These are phyloP conservation scores for Exobasidium cylindrosporum DNA, from an alignment of 1,284 basidiomycete genomes.

Conservation along the genomic window DNA sequence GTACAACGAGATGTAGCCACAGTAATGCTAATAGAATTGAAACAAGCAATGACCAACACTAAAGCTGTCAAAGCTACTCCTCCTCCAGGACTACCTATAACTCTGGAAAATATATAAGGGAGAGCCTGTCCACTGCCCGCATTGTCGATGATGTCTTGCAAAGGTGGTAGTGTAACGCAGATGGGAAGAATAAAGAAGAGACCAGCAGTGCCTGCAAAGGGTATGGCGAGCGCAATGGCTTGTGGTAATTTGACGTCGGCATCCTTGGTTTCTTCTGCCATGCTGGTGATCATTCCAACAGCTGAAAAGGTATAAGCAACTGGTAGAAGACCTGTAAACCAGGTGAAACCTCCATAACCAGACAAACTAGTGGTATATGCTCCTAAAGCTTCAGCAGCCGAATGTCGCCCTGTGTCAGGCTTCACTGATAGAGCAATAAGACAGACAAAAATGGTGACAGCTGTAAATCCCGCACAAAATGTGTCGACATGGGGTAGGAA, in stretches of 20 bases:
- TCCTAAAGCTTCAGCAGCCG: slow-evolving; percentile 8
- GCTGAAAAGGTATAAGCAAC: slow-evolving; percentile 10
- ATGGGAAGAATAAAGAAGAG: slow-evolving; percentile 19
- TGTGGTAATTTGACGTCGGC: slow-evolving; percentile 11
- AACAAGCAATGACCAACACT: slow-evolving; percentile 16
- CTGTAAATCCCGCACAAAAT: slow-evolving; percentile 15
- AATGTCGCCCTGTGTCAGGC: slow-evolving; percentile 13
- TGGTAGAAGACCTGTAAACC: slow-evolving; percentile 8
- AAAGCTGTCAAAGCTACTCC: slow-evolving; percentile 14
- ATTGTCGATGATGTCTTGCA: slow-evolving; percentile 14
- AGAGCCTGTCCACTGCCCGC: slow-evolving; percentile 16
- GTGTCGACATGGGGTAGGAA: slow-evolving; percentile 16
- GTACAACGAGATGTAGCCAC: slow-evolving; percentile 12
- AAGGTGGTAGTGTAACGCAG: slow-evolving; percentile 15
- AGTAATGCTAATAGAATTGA: slow-evolving; percentile 18
- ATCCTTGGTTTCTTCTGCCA: slow-evolving; percentile 14
- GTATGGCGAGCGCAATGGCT: slow-evolving; percentile 12
- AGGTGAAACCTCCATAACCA: slow-evolving; percentile 18
- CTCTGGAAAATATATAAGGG: slow-evolving; percentile 16
- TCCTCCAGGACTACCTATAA: slow-evolving; percentile 16
- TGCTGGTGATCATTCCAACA: slow-evolving; percentile 14
- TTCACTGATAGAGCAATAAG: slow-evolving; percentile 17
- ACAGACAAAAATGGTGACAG: slow-evolving; percentile 15
- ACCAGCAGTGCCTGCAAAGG: slow-evolving; percentile 12
- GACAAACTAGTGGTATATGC: slow-evolving; percentile 12